Conservation (phyloP, 306 rosid species). For the Prunus persica region Prunus_persica_NCBIv2 NC_034014.1:28465001-28465500, state of each 20-base stretch:
- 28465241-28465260: conserved; percentile 78
- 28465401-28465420: background rate
- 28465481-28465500: conserved; percentile 44
- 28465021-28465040: background rate
- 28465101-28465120: background rate
- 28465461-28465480: conserved; percentile 62
- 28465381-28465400: background rate
- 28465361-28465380: background rate
- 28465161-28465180: background rate
- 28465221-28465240: conserved; percentile 50
- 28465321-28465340: background rate
- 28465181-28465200: conserved; percentile 5
- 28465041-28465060: background rate
- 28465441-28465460: conserved; percentile 93
- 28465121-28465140: background rate
- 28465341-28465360: background rate
- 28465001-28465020: background rate
- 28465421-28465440: background rate
- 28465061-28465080: background rate
- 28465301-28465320: conserved; percentile 45
- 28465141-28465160: background rate
- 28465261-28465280: conserved; percentile 82
- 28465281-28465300: conserved; percentile 78
- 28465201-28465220: conserved; percentile 13
- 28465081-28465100: background rate